These are phyloP conservation scores for Elaeis guineensis DNA, from an alignment of 176 grass and related monocot species.

Conservation along the genomic window DNA sequence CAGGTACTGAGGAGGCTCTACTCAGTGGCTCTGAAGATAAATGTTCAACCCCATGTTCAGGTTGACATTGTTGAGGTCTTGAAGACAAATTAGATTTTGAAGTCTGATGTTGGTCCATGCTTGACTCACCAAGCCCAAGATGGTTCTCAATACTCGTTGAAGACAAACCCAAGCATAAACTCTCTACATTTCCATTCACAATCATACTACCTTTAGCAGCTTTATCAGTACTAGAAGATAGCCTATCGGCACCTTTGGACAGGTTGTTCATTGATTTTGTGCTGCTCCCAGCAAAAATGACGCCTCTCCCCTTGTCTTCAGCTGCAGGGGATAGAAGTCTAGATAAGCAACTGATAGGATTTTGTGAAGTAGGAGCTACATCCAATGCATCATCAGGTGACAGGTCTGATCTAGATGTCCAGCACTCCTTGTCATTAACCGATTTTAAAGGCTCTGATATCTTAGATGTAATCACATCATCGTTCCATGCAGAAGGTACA, in stretches of 20 bases:
- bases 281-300: neutral
- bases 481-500: slow-evolving; percentile 80
- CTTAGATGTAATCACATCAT: slow-evolving; percentile 47
- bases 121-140: slow-evolving; percentile 17
- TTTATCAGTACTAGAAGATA: slow-evolving; percentile 20
- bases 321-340: slow-evolving; percentile 19
- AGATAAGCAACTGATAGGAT: slow-evolving; percentile 23
- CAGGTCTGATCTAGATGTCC: slow-evolving; percentile 6
- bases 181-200: slow-evolving; percentile 21
- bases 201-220: slow-evolving; percentile 24
- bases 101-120: slow-evolving; percentile 20
- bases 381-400: slow-evolving; percentile 21
- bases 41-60: slow-evolving; percentile 4
- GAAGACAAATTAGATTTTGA: slow-evolving; percentile 10
- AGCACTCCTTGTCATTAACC: slow-evolving; percentile 4
- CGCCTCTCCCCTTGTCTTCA: slow-evolving; percentile 29
- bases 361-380: slow-evolving; percentile 23
- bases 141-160: slow-evolving; percentile 44
- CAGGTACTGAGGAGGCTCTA: slow-evolving; percentile 15
- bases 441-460: slow-evolving; percentile 17
- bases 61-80: slow-evolving; percentile 15
- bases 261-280: slow-evolving; percentile 14
- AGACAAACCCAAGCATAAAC: slow-evolving; percentile 35
- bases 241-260: slow-evolving; percentile 10
- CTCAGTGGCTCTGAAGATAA: slow-evolving; percentile 18